A percentile compares a stretch with the other conserved stretches of the same genome.
phyloP scores from a whole-genome alignment of 148 eudicot species.

The Chenopodium quinoa region DNA sequence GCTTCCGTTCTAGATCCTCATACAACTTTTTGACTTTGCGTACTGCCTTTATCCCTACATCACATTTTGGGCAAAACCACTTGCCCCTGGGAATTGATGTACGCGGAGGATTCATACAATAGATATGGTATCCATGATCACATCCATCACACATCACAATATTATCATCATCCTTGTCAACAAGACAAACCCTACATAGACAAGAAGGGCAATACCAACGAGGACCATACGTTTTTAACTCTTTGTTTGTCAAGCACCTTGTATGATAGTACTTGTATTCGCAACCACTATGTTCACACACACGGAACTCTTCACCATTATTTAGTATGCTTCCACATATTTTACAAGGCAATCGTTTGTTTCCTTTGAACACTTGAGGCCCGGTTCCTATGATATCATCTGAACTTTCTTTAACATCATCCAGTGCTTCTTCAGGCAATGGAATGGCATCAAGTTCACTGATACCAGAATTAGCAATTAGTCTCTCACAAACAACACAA shows the following conservation, averaged over 20 bases:
- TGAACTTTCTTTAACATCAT: conserved; percentile 44
- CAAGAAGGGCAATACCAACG: conserved; percentile 98
- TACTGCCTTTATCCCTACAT: conserved; percentile 50
- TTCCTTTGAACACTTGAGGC: conserved; percentile 36
- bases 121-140: conserved; percentile 86
- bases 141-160: conserved; percentile 87
- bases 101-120: conserved; percentile 83
- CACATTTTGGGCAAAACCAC: conserved; percentile 86
- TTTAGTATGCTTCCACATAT: conserved; percentile 45
- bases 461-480: conserved; percentile 35
- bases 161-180: conserved; percentile 70
- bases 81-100: conserved; percentile 54
- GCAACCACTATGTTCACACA: conserved; percentile 74
- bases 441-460: conserved; percentile 25
- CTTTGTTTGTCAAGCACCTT: conserved; percentile 68
- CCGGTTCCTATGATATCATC: conserved; percentile 38
- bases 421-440: conserved; percentile 30
- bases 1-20: conserved; percentile 37
- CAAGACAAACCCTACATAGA: conserved; percentile 78
- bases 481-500: conserved; percentile 72
- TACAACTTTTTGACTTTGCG: conserved; percentile 47
- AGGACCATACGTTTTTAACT: conserved; percentile 50
- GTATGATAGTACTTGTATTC: conserved; percentile 66
- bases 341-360: conserved; percentile 40
- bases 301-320: conserved; percentile 42